These are phyloP conservation scores for Mortierella sp. DNA, from an alignment of 371 early-diverging fungal genomes.

Conservation along the genomic window DNA sequence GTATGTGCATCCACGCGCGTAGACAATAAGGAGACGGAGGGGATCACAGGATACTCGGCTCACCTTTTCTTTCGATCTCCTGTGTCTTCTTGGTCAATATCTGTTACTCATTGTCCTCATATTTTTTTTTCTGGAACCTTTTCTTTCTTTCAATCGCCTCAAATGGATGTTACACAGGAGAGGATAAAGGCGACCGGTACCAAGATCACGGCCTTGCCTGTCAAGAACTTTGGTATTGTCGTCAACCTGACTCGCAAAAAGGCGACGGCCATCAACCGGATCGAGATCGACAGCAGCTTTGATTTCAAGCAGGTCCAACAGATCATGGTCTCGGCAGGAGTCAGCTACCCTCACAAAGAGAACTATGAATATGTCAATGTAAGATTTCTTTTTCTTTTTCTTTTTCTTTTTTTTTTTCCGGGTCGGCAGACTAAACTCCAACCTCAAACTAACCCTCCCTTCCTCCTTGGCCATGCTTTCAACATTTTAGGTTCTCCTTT, in stretches of 20 bases:
- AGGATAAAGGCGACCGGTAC: constrained; percentile 65
- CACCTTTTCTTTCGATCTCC: no score
- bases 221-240: constrained; percentile 71
- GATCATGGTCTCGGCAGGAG: constrained; percentile 71
- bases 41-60: no score
- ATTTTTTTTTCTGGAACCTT: not conserved
- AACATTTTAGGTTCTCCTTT: constrained; percentile 58
- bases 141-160: not conserved
- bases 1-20: no score
- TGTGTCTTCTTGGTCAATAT: no score
- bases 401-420: not conserved
- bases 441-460: not conserved
- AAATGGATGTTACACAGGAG: constrained; percentile 48
- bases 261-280: constrained; percentile 65
- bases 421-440: not conserved
- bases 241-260: constrained; percentile 62
- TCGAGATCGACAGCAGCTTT: constrained; percentile 64
- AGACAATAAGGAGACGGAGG: no score
- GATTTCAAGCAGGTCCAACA: constrained; percentile 66
- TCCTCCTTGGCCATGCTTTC: not conserved
- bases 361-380: constrained; percentile 70
- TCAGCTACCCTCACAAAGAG: constrained; percentile 64
- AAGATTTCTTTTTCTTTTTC: constrained; percentile 20
- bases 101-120: no score
- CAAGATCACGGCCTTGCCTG: constrained; percentile 57